Evolutionary conservation across 352 stramenopile genomes (phyloP).

Genomic region (Globisporangium iwayamae): DNA sequence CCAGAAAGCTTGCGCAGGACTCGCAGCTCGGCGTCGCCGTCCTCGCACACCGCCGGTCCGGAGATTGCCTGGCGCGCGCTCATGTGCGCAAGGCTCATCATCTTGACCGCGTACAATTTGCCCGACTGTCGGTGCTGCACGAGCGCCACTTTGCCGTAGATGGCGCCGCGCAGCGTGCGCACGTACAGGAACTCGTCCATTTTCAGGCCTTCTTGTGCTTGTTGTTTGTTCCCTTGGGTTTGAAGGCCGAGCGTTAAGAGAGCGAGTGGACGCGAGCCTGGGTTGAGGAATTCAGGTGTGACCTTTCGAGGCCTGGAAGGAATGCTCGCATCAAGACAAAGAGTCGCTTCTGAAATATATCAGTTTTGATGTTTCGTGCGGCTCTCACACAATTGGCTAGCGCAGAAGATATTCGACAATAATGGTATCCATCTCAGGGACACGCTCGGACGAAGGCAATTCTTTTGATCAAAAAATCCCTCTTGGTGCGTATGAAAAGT

Average conservation of each 20-base stretch:
- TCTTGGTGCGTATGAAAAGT: no score
- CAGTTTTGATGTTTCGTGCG: no score
- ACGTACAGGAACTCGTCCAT: conserved; percentile 52
- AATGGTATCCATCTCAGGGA: no score
- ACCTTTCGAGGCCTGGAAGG: neutral
- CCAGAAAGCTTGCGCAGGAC: conserved; percentile 38
- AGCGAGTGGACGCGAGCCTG: neutral
- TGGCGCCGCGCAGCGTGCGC: conserved; percentile 31
- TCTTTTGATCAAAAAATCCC: no score
- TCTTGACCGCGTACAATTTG: conserved; percentile 48
- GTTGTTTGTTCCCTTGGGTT: neutral
- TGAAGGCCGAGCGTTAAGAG: neutral
- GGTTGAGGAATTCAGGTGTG: neutral
- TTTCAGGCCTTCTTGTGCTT: neutral
- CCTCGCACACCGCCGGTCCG: conserved; percentile 36
- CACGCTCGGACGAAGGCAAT: no score
- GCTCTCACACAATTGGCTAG: no score
- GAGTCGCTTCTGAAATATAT: no score
- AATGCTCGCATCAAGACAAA: no score
- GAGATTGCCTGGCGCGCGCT: conserved; percentile 33
- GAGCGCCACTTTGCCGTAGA: conserved; percentile 24
- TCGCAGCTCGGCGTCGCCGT: conserved; percentile 39
- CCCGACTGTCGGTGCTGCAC: conserved; percentile 24
- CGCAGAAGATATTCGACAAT: no score
- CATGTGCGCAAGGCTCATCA: conserved; percentile 66